Conservation (phyloP, 306 rosid species). For the Acacia acuminata region DNA sequence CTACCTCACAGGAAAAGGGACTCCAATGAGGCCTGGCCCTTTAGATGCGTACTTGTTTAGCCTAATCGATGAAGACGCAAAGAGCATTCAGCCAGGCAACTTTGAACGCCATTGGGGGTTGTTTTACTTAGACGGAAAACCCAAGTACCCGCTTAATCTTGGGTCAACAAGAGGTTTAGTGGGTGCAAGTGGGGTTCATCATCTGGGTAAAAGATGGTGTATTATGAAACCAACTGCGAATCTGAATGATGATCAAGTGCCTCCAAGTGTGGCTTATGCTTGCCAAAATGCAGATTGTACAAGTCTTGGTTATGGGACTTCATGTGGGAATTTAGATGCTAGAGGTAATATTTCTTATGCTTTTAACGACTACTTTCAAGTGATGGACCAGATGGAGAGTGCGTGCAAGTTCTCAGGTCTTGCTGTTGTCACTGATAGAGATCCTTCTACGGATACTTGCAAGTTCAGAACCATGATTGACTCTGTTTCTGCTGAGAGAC, state of each 20-base stretch:
- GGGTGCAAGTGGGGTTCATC: conserved; percentile 53
- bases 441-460: conserved; percentile 72
- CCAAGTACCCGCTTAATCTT: conserved; percentile 72
- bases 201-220: conserved; percentile 70
- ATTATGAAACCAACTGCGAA: conserved; percentile 66
- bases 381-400: conserved; percentile 56
- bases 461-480: conserved; percentile 72
- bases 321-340: conserved; percentile 67
- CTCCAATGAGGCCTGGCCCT: conserved; percentile 83
- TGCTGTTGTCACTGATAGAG: conserved; percentile 53
- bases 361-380: conserved; percentile 81
- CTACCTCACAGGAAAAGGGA: conserved; percentile 57
- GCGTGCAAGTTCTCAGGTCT: conserved; percentile 85
- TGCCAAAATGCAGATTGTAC: conserved; percentile 87
- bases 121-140: conserved; percentile 73
- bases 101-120: conserved; percentile 96
- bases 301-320: conserved; percentile 80
- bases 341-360: conserved; percentile 78
- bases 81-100: conserved; percentile 85
- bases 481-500: conserved; percentile 36
- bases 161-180: conserved; percentile 55
- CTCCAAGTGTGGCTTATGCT: conserved; percentile 71
- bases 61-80: conserved; percentile 77
- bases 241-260: conserved; percentile 61
- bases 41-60: conserved; percentile 84